Evolutionary conservation across 257 asterid genomes (phyloP), one percentile per base, ranked within the genome.

Genomic region (Jacaranda mimosifolia): DNA sequence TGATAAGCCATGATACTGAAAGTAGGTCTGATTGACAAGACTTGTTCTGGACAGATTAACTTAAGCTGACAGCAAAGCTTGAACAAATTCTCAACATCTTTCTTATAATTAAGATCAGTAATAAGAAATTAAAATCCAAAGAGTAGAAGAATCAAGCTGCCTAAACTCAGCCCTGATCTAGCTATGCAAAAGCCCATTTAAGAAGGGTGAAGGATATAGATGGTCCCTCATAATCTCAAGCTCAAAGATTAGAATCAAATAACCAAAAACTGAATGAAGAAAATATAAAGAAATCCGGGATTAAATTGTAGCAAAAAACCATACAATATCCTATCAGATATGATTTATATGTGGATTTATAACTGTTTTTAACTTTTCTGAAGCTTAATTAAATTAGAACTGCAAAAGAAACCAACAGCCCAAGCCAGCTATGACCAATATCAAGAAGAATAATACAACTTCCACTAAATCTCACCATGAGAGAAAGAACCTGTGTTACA

Each of bases 81-180:
- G 32, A 26, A 26, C 42, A 70, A 52, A 15, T 49, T 56, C 66
- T 68, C 12, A 42, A 39, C 45, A 14, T 55, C 45, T 53, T 66
- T 9, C n/a, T 17, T 21, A 19, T 9, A 49, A 73, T 36, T 21
- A 69, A 36, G 36, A 26, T 64, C 43, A 35, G 63, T 48, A 3
- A 36, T 13, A 63, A 40, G 46, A 39, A 75, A 36, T 68, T 26
- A 77, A 40, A 72, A 80, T 73, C 63, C 53, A 68, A 18, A 48
- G 38, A 38, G 53, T 68, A 79, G 8, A 55, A 51, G 32, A 76
- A 71, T 46, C 59, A 9, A 68, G 78, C 80, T 69, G 76, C 66
- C 62, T 73, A 49, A 73, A 56, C 53, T 17, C 42, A 42, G 42
- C 52, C 67, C 65, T 70, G 63, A 71, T 57, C 74, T 67, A 49